These are phyloP conservation scores for Termitomyces sp. DNA, from an alignment of 768 basidiomycete genomes.

Conservation along the genomic window DNA sequence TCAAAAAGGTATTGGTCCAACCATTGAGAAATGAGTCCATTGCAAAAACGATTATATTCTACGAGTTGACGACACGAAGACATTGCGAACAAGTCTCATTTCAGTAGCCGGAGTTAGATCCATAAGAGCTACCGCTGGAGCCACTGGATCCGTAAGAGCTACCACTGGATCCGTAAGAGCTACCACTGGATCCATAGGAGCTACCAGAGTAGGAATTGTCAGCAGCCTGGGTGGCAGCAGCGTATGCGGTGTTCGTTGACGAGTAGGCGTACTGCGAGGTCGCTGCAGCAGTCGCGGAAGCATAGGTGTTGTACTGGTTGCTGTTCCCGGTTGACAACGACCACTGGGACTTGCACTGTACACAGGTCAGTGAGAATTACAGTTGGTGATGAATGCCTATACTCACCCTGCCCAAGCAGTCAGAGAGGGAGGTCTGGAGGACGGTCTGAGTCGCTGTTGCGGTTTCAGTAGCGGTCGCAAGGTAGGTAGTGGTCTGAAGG, in stretches of 20 bases:
- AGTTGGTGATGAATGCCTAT: background rate
- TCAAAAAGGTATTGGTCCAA: slow-evolving; percentile 33
- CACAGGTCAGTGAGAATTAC: slow-evolving; percentile 12
- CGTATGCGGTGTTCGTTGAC: slow-evolving; percentile 8
- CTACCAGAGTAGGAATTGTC: slow-evolving; percentile 15
- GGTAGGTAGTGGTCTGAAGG: slow-evolving; percentile 47
- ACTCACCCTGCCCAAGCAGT: slow-evolving; percentile 48
- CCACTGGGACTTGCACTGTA: slow-evolving; percentile 57
- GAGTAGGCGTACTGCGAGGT: background rate
- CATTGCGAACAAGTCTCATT: slow-evolving; percentile 21
- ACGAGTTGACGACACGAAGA: slow-evolving; percentile 30
- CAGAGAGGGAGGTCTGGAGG: slow-evolving; percentile 45
- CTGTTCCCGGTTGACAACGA: slow-evolving; percentile 48
- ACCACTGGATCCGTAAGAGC: slow-evolving; percentile 6
- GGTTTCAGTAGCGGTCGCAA: slow-evolving; percentile 43
- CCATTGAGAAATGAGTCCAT: slow-evolving; percentile 20
- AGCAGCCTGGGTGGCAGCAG: slow-evolving; percentile 15
- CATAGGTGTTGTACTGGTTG: slow-evolving; percentile 45
- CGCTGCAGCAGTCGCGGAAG: slow-evolving; percentile 17
- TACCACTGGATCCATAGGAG: slow-evolving; percentile 9
- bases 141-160: slow-evolving; percentile 23
- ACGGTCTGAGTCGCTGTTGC: slow-evolving; percentile 44
- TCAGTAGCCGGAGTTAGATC: slow-evolving; percentile 25
- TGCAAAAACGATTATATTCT: slow-evolving; percentile 23
- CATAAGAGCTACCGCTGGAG: slow-evolving; percentile 8